Conservation (phyloP, 2,329 filamentous ascomycete genomes). For the Diaporthe eres region DNA sequence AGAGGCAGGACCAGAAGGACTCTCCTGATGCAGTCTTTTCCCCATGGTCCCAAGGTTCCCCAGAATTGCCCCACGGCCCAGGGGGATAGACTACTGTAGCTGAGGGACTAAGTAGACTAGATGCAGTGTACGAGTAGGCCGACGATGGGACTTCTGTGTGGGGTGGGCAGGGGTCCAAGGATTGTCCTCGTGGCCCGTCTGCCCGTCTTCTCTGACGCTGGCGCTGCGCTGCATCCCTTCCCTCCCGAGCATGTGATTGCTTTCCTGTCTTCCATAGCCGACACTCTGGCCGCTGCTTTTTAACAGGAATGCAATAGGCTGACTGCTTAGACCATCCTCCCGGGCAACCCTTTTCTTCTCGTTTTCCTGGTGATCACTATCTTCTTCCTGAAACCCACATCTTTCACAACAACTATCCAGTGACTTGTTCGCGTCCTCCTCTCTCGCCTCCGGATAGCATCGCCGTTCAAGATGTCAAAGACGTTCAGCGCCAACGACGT, state of each 20-base stretch:
- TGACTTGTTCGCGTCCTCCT: not conserved
- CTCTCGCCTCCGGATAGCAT: conserved; percentile 29
- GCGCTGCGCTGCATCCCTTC: conserved; percentile 22
- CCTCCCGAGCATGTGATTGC: conserved; percentile 32
- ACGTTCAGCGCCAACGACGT: conserved; percentile 89
- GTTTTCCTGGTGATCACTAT: not conserved
- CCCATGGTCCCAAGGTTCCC: conserved; percentile 21
- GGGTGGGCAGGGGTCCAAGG: conserved; percentile 19
- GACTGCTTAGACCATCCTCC: not conserved
- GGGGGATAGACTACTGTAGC: not conserved
- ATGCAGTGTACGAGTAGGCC: not conserved
- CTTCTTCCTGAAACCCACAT: not conserved
- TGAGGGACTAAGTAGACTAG: not conserved
- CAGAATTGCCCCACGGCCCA: conserved; percentile 22
- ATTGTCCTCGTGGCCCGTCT: conserved; percentile 36
- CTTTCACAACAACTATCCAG: not conserved
- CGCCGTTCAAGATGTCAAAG: conserved; percentile 79
- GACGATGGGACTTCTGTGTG: conserved; percentile 12
- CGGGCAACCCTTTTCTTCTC: not conserved
- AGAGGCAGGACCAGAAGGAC: not conserved
- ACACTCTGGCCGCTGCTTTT: conserved; percentile 18
- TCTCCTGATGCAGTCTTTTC: not conserved
- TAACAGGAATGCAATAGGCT: conserved; percentile 7
- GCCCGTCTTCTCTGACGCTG: conserved; percentile 31
- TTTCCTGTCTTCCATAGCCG: conserved; percentile 8